Evolutionary conservation across 352 stramenopile species (phyloP).

Genomic region (Pythium brassicae): DNA sequence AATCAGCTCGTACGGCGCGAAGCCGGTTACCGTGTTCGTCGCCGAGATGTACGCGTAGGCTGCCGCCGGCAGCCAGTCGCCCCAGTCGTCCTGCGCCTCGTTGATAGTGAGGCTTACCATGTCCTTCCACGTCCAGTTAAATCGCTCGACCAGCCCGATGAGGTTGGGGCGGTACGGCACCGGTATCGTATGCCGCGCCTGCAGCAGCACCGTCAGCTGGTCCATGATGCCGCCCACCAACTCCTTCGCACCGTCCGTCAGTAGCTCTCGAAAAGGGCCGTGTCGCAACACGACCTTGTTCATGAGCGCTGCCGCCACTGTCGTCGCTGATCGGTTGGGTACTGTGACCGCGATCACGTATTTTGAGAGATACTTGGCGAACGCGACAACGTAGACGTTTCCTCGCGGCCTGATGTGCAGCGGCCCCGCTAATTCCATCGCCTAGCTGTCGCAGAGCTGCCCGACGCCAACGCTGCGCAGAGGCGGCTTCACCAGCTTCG

Average conservation of each 20-base stretch:
- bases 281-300: constrained; percentile 9
- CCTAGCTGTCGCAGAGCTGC: too few relatives aligned
- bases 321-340: neutral
- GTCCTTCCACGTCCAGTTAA: constrained; percentile 18
- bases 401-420: neutral
- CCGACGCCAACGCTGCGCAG: too few relatives aligned
- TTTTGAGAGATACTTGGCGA: constrained; percentile 13
- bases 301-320: constrained; percentile 13
- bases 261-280: constrained; percentile 12
- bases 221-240: neutral
- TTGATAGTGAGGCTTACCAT: constrained; percentile 14
- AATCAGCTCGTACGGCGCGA: too few relatives aligned
- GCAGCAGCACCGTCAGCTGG: constrained; percentile 10
- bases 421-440: too few relatives aligned
- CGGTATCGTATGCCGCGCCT: constrained; percentile 14
- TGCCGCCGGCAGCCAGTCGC: constrained; percentile 8
- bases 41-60: neutral
- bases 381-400: constrained; percentile 12
- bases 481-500: too few relatives aligned
- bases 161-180: constrained; percentile 16
- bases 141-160: constrained; percentile 14
- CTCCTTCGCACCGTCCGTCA: constrained; percentile 14
- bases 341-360: constrained; percentile 13
- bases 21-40: neutral
- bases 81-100: constrained; percentile 14